phyloP scores from a whole-genome alignment of 2,329 filamentous ascomycete species.

The Dothideomycetidae sp. region DNA sequence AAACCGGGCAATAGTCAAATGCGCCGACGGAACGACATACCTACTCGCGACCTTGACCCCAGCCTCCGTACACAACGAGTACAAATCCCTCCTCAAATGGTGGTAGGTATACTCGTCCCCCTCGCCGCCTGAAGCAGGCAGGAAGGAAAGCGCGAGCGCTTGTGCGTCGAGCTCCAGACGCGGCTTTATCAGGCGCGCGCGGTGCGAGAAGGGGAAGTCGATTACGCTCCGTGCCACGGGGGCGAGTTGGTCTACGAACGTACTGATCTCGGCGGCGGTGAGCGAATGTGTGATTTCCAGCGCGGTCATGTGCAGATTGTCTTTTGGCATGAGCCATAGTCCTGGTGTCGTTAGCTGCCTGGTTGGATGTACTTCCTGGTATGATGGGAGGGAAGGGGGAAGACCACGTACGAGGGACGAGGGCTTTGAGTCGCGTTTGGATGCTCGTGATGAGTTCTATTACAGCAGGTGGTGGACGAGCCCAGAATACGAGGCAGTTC shows the following conservation, averaged over 20 bases:
- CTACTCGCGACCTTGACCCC: conserved; percentile 61
- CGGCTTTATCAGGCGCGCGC: conserved; percentile 66
- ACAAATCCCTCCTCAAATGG: conserved; percentile 71
- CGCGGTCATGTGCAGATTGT: conserved; percentile 69
- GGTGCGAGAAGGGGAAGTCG: conserved; percentile 51
- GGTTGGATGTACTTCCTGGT: background rate
- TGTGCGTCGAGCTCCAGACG: conserved; percentile 71
- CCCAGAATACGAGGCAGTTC: conserved; percentile 80
- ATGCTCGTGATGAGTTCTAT: conserved; percentile 52
- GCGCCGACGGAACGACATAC: conserved; percentile 79
- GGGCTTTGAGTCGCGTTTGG: conserved; percentile 49
- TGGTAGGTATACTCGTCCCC: conserved; percentile 69
- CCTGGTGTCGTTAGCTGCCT: conserved; percentile 36
- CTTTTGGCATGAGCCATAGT: conserved; percentile 73
- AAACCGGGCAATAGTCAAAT: conserved; percentile 77
- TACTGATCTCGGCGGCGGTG: conserved; percentile 52
- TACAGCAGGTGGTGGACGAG: conserved; percentile 61
- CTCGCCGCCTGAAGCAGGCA: conserved; percentile 58
- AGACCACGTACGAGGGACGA: conserved; percentile 54
- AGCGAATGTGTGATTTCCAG: conserved; percentile 75
- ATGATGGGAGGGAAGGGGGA: background rate
- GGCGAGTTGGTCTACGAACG: conserved; percentile 44
- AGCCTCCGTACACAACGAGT: conserved; percentile 42
- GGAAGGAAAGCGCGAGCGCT: conserved; percentile 73
- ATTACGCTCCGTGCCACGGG: conserved; percentile 45